Percentiles rank a stretch among this genome's conserved stretches.
Conservation (phyloP, 352 stramenopile genomes). For the Pythium pectinolyticum region DNA sequence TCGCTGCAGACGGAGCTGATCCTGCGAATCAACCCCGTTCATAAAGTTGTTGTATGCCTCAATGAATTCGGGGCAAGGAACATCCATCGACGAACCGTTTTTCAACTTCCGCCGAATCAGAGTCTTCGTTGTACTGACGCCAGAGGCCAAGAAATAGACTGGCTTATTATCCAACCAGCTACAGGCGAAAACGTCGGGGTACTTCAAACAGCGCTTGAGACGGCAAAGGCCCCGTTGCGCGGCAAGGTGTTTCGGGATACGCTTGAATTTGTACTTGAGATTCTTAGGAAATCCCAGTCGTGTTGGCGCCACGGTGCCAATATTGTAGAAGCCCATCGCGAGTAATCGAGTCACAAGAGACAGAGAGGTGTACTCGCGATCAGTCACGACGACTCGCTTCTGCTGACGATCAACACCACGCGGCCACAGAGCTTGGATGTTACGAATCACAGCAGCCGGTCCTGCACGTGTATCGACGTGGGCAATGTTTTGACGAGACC, state of each 20-base stretch:
- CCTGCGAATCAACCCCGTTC: background rate
- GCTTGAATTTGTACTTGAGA: background rate
- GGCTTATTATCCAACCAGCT: background rate
- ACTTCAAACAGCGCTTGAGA: background rate
- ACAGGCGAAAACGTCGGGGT: background rate
- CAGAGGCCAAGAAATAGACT: background rate
- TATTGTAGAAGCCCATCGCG: background rate
- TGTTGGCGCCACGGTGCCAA: background rate
- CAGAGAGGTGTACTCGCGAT: background rate
- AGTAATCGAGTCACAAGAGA: background rate
- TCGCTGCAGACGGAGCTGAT: background rate
- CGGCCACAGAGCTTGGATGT: background rate
- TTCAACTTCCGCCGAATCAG: background rate
- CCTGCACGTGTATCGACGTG: background rate
- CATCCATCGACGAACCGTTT: background rate
- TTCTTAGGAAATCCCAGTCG: background rate
- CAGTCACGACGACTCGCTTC: background rate
- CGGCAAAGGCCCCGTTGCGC: background rate
- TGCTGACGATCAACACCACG: background rate
- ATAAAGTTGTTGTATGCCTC: background rate
- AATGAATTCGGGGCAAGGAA: background rate
- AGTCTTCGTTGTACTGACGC: background rate
- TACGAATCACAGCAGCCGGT: background rate
- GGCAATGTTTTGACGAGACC: background rate
- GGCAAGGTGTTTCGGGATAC: background rate